Conservation (phyloP, 441 rosid genomes). For the Euphorbia schlechtendalii region DNA sequence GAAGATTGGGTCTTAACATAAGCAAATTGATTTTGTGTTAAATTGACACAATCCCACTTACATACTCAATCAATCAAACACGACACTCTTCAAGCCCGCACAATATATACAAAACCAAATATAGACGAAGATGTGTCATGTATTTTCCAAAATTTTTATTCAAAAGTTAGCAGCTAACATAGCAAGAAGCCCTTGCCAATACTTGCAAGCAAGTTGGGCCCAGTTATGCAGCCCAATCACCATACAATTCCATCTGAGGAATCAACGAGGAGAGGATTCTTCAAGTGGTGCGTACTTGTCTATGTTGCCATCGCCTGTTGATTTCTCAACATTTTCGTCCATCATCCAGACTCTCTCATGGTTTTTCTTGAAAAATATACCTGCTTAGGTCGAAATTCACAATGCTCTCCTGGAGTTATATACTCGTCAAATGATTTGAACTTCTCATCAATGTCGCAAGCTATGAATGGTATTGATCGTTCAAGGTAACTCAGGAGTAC, state of each 20-base stretch:
- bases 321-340: conserved; percentile 89
- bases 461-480: conserved; percentile 42
- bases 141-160: too few species aligned
- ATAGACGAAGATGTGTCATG: too few species aligned
- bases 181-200: background rate
- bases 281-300: conserved; percentile 59
- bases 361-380: conserved; percentile 80
- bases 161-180: too few species aligned
- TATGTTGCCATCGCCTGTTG: conserved; percentile 96
- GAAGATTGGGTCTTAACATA: too few species aligned
- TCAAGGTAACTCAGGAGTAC: conserved; percentile 36
- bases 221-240: background rate
- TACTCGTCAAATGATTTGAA: conserved; percentile 85
- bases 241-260: too few species aligned
- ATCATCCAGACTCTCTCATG: conserved; percentile 82
- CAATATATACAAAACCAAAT: too few species aligned
- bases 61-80: too few species aligned
- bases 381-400: conserved; percentile 92
- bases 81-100: too few species aligned
- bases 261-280: conserved; percentile 39
- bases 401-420: conserved; percentile 84
- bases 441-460: conserved; percentile 74
- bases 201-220: background rate
- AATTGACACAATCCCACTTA: too few species aligned
- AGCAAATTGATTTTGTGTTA: too few species aligned